A percentile compares a stretch with the other conserved stretches of the same genome.
These are phyloP conservation scores for Lyophyllum decastes DNA, from an alignment of 768 basidiomycete genomes.

Conservation along the genomic window DNA sequence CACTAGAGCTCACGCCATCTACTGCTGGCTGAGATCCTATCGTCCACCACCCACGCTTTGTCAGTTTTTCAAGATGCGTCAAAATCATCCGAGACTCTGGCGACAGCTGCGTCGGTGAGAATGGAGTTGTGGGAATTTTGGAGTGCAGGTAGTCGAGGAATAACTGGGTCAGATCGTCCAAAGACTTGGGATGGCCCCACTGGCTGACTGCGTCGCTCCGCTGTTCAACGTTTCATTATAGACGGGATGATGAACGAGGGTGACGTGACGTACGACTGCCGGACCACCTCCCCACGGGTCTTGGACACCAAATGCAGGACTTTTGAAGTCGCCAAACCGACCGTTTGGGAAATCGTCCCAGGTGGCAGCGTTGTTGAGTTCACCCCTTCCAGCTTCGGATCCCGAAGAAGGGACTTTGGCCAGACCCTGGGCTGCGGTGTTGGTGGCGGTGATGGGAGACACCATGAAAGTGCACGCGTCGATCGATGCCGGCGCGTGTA, in stretches of 20 bases:
- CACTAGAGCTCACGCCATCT: constrained; percentile 73
- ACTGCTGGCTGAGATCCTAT: constrained; percentile 96
- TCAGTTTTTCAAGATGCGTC: constrained; percentile 73
- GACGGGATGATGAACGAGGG: not conserved
- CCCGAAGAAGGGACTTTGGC: constrained; percentile 49
- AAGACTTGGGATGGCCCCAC: constrained; percentile 74
- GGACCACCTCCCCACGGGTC: constrained; percentile 79
- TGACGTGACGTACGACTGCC: constrained; percentile 50
- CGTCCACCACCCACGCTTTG: constrained; percentile 88
- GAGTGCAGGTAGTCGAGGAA: constrained; percentile 83
- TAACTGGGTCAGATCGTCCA: constrained; percentile 72
- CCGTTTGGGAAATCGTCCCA: constrained; percentile 99
- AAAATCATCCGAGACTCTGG: constrained; percentile 83
- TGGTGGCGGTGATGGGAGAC: constrained; percentile 66
- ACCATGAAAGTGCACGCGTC: constrained; percentile 47
- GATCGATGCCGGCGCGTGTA: constrained; percentile 23
- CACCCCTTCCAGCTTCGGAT: constrained; percentile 66
- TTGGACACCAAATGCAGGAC: constrained; percentile 88
- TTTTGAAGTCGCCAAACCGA: constrained; percentile 95
- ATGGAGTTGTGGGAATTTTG: constrained; percentile 77
- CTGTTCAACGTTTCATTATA: constrained; percentile 32
- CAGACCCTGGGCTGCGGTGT: constrained; percentile 59
- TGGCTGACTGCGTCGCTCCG: constrained; percentile 60
- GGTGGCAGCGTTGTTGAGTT: constrained; percentile 72
- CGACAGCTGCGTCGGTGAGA: constrained; percentile 81